phyloP scores from a whole-genome alignment of 129 eudicot genomes.

The Flaveria ramosissima region DNA sequence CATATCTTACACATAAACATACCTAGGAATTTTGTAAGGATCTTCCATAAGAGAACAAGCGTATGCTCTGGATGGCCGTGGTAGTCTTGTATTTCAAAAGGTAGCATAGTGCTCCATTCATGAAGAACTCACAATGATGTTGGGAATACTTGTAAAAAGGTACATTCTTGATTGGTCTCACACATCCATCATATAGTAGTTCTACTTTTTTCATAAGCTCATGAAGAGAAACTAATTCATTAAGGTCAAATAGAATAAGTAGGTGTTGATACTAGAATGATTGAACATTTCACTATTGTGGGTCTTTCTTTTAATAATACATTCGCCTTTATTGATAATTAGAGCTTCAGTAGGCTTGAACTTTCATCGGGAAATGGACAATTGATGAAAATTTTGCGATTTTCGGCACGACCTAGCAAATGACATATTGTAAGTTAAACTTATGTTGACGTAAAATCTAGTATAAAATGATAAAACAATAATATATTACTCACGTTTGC shows the following conservation, averaged over 20 bases:
- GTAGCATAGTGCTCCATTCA: constrained; percentile 3
- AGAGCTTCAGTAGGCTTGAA: too few relatives aligned
- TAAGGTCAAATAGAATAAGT: neutral
- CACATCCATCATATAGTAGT: neutral
- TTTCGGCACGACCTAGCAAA: too few relatives aligned
- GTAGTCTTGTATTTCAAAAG: neutral
- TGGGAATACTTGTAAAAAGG: constrained; percentile 6
- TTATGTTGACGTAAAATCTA: too few relatives aligned
- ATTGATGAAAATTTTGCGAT: too few relatives aligned
- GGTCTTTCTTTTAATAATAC: neutral
- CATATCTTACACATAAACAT: neutral
- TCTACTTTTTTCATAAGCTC: neutral
- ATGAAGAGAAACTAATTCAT: neutral
- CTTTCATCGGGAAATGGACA: too few relatives aligned
- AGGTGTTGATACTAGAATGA: neutral
- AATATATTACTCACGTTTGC: too few relatives aligned
- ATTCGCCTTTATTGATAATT: too few relatives aligned
- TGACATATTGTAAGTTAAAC: too few relatives aligned
- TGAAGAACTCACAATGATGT: neutral
- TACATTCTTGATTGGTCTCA: neutral
- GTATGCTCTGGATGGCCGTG: neutral
- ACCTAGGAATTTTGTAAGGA: rapidly evolving
- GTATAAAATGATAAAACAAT: too few relatives aligned
- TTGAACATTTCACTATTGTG: neutral
- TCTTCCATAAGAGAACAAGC: neutral